Base-by-base conservation (phyloP, 208 protist species). In the Porcisia deanei region DNA sequence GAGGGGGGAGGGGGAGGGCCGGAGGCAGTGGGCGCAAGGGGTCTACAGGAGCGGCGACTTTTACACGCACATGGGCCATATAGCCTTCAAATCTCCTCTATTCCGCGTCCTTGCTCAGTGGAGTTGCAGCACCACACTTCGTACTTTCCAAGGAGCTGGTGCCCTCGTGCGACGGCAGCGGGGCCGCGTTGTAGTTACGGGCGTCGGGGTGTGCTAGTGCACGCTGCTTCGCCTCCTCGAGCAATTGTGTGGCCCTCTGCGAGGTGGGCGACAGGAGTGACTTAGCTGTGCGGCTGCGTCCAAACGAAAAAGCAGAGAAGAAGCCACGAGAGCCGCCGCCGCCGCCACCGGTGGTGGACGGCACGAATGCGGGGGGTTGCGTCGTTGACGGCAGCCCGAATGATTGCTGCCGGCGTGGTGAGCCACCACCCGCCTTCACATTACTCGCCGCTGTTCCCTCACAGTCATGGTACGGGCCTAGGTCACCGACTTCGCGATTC, bases 181-280 rank as follows among this genome's bases (percentile, higher is more conserved):
- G 63, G 3, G 53, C 8, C 22, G 9, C 22, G 4, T 75, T 77
- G 67, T 82, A 82, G 47, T 77, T 66, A 14, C 34, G 63, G 41
- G 77, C 77, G 34, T 82, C 77, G 3, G 77, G 77, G 73, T 82
- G 77, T 34, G 59, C n/a, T 16, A 82, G 52, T 7, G 77, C 71
- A 16, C 70, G 70, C 59, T 74, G 68, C 72, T 70, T 73, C 30
- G 67, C 77, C 18, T 60, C 65, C 65, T 61, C 73, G 49, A 60
- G 65, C 47, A 49, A 1, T 47, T 77, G 47, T 16, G 55, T 43
- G 0, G 18, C 37, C 45, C 39, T 65, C 9, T 43, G 10, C 9
- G 72, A 30, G 1, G 61, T 70, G 12, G 77, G 64, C 37, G 77
- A 77, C 55, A 57, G 47, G 1, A 58, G 43, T 39, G 58, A 18